Evolutionary conservation across 306 rosid species (phyloP).

Genomic region (Pueraria montana): DNA sequence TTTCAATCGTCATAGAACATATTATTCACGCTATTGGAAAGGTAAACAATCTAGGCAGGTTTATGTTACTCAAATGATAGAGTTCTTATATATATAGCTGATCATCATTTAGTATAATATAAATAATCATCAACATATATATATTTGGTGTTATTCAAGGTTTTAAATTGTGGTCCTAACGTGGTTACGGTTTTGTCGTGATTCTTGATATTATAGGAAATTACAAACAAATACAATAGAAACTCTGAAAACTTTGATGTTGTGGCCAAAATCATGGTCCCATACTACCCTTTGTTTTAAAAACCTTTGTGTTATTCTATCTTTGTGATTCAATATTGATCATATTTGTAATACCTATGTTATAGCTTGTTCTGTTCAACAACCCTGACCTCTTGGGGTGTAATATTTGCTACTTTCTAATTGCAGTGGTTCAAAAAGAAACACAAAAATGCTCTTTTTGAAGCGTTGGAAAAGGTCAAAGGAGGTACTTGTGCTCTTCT

Average conservation of each 20-base stretch:
- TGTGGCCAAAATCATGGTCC: neutral
- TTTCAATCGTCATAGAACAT: constrained; percentile 74
- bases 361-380: neutral
- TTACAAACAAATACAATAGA: too few species aligned
- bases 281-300: neutral
- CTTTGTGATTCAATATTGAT: neutral
- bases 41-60: constrained; percentile 19
- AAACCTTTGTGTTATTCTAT: neutral
- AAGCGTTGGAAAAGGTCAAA: constrained; percentile 54
- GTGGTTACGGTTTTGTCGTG: too few species aligned
- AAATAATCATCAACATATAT: neutral
- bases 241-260: too few species aligned
- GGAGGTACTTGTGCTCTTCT: constrained; percentile 43
- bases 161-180: neutral
- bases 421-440: constrained; percentile 55
- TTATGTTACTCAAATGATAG: neutral
- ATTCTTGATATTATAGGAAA: too few species aligned
- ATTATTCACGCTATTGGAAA: constrained; percentile 68
- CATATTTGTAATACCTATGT: neutral
- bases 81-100: neutral
- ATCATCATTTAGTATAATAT: neutral
- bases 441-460: constrained; percentile 47
- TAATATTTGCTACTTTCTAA: neutral
- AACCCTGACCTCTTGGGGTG: neutral
- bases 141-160: neutral